Conservation (phyloP, 495 filamentous ascomycete genomes). For the Penicillium silybi region DNA sequence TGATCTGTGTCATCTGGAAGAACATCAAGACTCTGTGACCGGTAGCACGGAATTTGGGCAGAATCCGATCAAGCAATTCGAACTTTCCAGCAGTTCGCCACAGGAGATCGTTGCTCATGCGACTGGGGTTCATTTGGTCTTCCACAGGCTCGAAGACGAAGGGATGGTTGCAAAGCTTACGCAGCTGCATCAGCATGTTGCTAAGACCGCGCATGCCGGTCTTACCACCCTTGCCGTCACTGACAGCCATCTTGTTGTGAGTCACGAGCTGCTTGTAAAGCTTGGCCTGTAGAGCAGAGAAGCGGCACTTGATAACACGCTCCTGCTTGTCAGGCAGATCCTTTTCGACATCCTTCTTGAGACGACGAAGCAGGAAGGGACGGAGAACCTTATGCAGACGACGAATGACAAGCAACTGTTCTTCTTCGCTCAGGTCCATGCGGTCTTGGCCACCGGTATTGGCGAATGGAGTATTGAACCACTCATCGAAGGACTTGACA, state of each 20-base stretch:
- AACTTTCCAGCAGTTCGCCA: constrained; percentile 98
- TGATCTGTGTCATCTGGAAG: constrained; percentile 99
- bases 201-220: constrained; percentile 91
- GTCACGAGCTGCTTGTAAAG: constrained; percentile 96
- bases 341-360: constrained; percentile 99
- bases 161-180: constrained; percentile 98
- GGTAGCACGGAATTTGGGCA: constrained; percentile 86
- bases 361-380: constrained; percentile 93
- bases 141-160: constrained; percentile 98
- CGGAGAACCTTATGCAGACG: constrained; percentile 96
- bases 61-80: constrained; percentile 84
- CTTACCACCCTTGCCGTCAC: constrained; percentile 93
- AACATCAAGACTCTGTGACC: constrained; percentile 97
- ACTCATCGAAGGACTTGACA: constrained; percentile 97
- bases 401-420: constrained; percentile 95
- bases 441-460: constrained; percentile 97
- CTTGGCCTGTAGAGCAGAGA: constrained; percentile 88
- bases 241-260: constrained; percentile 88
- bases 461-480: constrained; percentile 99
- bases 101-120: constrained; percentile 81
- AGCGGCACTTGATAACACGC: constrained; percentile 97
- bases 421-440: constrained; percentile 99
- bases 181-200: constrained; percentile 99
- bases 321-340: constrained; percentile 98
- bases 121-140: constrained; percentile 91